Base-by-base conservation (phyloP, 495 filamentous ascomycete species). In the Glarea lozoyensis region DNA sequence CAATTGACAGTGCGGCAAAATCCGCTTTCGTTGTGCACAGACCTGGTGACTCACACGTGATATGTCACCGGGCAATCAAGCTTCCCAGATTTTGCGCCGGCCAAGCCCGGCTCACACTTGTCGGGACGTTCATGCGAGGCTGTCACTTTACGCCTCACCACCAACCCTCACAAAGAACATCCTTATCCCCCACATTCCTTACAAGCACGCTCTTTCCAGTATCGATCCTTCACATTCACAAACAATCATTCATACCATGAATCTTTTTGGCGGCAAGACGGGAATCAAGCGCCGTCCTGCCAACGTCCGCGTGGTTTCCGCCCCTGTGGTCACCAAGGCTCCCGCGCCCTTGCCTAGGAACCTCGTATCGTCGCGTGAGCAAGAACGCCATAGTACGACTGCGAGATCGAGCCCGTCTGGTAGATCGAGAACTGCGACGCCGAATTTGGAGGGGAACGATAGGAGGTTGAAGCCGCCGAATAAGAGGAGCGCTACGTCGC, bases 401-500 rank as follows among this genome's bases (percentile, higher is more conserved):
- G n/a, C n/a, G n/a, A n/a, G n/a, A n/a, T 43, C 46, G 2, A 21
- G 20, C 16, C 40, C 46, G 11, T 17, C 15, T 15, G 12, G 40
- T 4, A 43, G 30, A 39, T 43, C 40, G 16, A 40, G 40, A 12
- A n/a, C 46, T 35, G 40, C 40, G 25, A 43, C 46, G 18, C 30
- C 46, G 2, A 15, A 40, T n/a, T 39, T 29, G 4, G 40, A 37
- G 6, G 35, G 22, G 16, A 15, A 19, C 5, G 27, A 32, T 29
- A 17, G 23, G 15, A 13, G 18, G 18, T 40, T 35, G 11, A 22
- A 43, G n/a, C 40, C 35, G 2, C 12, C 18, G 1, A 51, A 52
- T n/a, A n/a, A n/a, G n/a, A n/a, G n/a, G 38, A 43, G 51, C 38
- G 50, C 48, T 22, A 37, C 42, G 10, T 17, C 37, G 11, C 34